Evolutionary conservation across 768 basidiomycete species (phyloP).

Genomic region (Goffeauzyma gilvescens): DNA sequence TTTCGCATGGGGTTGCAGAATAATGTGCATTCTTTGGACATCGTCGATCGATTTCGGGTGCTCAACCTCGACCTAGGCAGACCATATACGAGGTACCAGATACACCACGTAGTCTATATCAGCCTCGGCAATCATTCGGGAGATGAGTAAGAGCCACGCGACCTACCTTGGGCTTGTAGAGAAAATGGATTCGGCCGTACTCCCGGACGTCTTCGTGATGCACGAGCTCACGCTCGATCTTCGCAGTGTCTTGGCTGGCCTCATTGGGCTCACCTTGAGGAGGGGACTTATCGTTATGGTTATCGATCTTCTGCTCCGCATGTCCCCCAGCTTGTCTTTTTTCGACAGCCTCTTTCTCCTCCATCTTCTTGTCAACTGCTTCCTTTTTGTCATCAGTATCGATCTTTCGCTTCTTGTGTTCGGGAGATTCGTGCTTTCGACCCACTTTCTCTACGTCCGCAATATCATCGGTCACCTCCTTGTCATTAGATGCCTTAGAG

Average conservation of each 20-base stretch:
- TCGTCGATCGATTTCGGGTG: slow-evolving; percentile 6
- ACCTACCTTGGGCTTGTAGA: slow-evolving; percentile 10
- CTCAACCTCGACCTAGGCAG: slow-evolving; percentile 3
- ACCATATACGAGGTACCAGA: no score
- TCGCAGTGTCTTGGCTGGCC: no score
- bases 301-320: no score
- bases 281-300: no score
- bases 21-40: slow-evolving; percentile 10
- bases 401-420: slow-evolving; percentile 1
- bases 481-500: background rate
- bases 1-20: slow-evolving; percentile 9
- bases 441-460: background rate
- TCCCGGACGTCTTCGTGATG: slow-evolving; percentile 5
- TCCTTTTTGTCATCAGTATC: slow-evolving; percentile 3
- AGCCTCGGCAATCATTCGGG: background rate
- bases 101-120: background rate
- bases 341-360: no score
- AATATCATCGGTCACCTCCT: background rate
- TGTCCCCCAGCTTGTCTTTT: no score
- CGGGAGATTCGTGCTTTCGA: background rate
- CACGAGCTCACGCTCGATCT: no score
- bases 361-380: no score
- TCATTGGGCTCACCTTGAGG: no score
- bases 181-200: slow-evolving; percentile 11
- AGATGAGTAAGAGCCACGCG: background rate